These are phyloP conservation scores for Lichtheimia hyalospora DNA, from an alignment of 371 early-diverging fungal genomes.

Conservation along the genomic window DNA sequence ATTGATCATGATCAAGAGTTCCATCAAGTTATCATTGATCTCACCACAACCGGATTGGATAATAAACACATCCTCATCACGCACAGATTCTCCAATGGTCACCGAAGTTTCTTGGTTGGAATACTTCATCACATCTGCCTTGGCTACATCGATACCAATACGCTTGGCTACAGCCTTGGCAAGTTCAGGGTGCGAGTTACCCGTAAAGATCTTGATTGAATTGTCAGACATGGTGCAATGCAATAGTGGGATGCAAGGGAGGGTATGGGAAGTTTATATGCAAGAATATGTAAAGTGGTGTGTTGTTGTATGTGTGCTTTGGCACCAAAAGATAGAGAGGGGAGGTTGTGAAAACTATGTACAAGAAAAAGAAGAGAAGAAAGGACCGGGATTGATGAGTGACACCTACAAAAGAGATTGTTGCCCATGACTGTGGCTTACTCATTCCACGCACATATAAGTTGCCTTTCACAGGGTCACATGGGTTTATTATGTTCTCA, in stretches of 20 bases:
- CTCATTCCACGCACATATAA: no score
- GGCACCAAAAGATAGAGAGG: neutral
- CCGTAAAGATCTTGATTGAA: constrained; percentile 91
- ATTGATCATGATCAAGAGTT: constrained; percentile 93
- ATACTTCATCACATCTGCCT: constrained; percentile 90
- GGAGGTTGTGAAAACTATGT: neutral
- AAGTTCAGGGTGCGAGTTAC: constrained; percentile 94
- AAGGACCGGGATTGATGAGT: neutral
- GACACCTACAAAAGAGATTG: neutral
- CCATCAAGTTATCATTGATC: constrained; percentile 95
- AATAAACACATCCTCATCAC: constrained; percentile 91
- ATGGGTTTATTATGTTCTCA: no score
- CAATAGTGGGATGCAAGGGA: neutral
- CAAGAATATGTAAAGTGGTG: no score
- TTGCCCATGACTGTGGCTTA: no score
- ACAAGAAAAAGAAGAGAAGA: neutral
- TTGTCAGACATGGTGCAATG: constrained; percentile 41
- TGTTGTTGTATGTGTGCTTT: no score
- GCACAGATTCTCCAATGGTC: constrained; percentile 95
- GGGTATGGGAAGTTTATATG: no score
- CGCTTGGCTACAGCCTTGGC: constrained; percentile 87
- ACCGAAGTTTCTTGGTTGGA: constrained; percentile 97
- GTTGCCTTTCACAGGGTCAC: no score
- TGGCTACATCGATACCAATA: constrained; percentile 87
- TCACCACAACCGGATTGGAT: constrained; percentile 90